A percentile compares a stretch with the other conserved stretches of the same genome.
These are phyloP conservation scores for Chernovozyma aurita DNA, from an alignment of 1,139 yeast genomes.

Conservation along the genomic window DNA sequence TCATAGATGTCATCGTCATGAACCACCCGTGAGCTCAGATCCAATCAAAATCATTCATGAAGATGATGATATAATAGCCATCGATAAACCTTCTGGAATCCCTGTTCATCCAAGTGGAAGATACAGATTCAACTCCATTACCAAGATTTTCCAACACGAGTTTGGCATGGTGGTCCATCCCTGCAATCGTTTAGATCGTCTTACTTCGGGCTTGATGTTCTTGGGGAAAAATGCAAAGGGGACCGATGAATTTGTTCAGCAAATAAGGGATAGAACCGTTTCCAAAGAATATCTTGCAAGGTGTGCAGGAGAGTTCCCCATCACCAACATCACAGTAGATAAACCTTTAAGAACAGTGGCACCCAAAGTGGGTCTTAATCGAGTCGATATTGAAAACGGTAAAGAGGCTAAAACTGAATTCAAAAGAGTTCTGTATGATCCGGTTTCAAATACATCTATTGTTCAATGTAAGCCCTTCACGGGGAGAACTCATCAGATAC, in stretches of 20 bases:
- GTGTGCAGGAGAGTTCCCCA: conserved; percentile 81
- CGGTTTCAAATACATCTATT: conserved; percentile 53
- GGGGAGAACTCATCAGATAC: conserved; percentile 91
- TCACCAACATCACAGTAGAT: conserved; percentile 48
- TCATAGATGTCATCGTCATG: conserved; percentile 85
- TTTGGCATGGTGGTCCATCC: conserved; percentile 68
- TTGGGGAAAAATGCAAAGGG: conserved; percentile 79
- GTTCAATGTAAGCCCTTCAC: conserved; percentile 84
- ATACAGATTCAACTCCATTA: conserved; percentile 57
- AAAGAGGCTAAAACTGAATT: conserved; percentile 60
- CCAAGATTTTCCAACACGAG: conserved; percentile 75
- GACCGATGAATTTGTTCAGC: conserved; percentile 73
- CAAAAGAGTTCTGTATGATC: conserved; percentile 56
- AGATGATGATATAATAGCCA: conserved; percentile 60
- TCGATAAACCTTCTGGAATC: conserved; percentile 71
- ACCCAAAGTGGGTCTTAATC: conserved; percentile 75
- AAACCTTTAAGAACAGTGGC: conserved; percentile 68
- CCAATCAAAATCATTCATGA: conserved; percentile 72
- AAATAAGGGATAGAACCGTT: conserved; percentile 72
- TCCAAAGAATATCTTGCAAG: conserved; percentile 81
- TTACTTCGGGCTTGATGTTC: conserved; percentile 94
- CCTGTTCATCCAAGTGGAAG: conserved; percentile 81
- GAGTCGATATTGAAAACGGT: conserved; percentile 60
- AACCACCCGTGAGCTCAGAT: conserved; percentile 78
- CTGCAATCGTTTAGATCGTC: conserved; percentile 83